Evolutionary conservation across 1,284 basidiomycete genomes (phyloP).

Genomic region (Fereydounia khargensis): DNA sequence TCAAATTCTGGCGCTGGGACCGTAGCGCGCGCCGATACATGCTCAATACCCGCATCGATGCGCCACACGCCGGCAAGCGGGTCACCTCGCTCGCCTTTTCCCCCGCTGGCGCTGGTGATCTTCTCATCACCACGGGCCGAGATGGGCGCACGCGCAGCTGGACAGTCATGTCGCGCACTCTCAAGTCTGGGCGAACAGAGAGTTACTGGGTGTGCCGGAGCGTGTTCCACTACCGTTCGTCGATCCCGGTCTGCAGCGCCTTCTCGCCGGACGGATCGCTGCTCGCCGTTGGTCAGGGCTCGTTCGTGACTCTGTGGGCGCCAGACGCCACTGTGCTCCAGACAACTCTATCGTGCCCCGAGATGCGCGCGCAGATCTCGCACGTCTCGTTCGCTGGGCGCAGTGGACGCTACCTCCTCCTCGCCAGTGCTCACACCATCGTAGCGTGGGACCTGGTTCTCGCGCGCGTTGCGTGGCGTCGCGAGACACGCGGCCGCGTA

Average conservation of each 20-base stretch:
- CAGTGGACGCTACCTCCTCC: constrained; percentile 37
- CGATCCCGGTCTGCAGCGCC: constrained; percentile 60
- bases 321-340: constrained; percentile 68
- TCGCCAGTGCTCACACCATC: constrained; percentile 18
- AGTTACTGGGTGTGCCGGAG: constrained; percentile 51
- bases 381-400: constrained; percentile 35
- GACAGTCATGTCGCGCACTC: constrained; percentile 55
- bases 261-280: constrained; percentile 88
- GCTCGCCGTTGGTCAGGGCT: constrained; percentile 71
- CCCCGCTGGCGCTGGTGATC: constrained; percentile 54
- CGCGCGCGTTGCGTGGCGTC: constrained; percentile 23
- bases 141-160: constrained; percentile 73
- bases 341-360: constrained; percentile 62
- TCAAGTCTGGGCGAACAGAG: constrained; percentile 42
- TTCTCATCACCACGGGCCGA: constrained; percentile 67
- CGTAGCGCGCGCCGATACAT: constrained; percentile 56
- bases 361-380: constrained; percentile 15
- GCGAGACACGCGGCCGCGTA: constrained; percentile 10
- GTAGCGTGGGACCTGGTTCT: constrained; percentile 49
- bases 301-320: constrained; percentile 76
- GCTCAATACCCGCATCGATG: constrained; percentile 82
- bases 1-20: constrained; percentile 91
- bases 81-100: constrained; percentile 72
- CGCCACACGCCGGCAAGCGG: constrained; percentile 72
- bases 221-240: constrained; percentile 45